Evolutionary conservation across 768 basidiomycete genomes (phyloP).

Genomic region (Xerocomellus intermedius): DNA sequence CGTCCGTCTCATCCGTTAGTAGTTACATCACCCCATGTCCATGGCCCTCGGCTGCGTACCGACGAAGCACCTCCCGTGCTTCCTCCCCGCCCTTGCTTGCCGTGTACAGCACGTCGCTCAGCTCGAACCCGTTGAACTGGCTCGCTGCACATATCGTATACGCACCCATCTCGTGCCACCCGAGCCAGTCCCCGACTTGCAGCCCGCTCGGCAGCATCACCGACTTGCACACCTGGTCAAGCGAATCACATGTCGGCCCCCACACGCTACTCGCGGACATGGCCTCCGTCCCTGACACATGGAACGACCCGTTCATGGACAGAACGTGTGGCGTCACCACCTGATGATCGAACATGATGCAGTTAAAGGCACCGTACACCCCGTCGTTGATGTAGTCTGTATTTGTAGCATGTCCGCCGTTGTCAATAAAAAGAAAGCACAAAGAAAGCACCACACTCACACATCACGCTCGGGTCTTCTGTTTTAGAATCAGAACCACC

Average conservation of each 20-base stretch:
- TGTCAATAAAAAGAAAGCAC: neutral
- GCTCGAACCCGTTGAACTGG: constrained; percentile 90
- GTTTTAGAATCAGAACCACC: constrained; percentile 20
- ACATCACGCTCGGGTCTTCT: constrained; percentile 73
- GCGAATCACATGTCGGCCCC: constrained; percentile 98
- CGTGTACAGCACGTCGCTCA: constrained; percentile 79
- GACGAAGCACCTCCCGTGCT: constrained; percentile 49
- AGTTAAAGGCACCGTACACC: constrained; percentile 96
- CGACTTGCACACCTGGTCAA: constrained; percentile 82
- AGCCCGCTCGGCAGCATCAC: constrained; percentile 64
- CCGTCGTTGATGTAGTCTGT: constrained; percentile 99
- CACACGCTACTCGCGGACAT: constrained; percentile 73
- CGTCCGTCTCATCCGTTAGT: neutral
- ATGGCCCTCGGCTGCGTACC: constrained; percentile 45
- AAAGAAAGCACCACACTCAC: constrained; percentile 51
- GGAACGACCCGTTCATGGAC: constrained; percentile 64
- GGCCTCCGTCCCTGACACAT: constrained; percentile 37
- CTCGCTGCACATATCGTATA: constrained; percentile 98
- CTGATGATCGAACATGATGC: constrained; percentile 97
- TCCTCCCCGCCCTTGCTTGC: constrained; percentile 55
- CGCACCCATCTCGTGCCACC: constrained; percentile 98
- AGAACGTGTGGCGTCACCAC: constrained; percentile 81
- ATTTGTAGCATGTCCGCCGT: neutral
- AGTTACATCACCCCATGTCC: constrained; percentile 32
- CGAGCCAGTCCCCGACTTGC: constrained; percentile 94